phyloP scores from a whole-genome alignment of 139 green algal genomes.

The Volvox africanus region DNA sequence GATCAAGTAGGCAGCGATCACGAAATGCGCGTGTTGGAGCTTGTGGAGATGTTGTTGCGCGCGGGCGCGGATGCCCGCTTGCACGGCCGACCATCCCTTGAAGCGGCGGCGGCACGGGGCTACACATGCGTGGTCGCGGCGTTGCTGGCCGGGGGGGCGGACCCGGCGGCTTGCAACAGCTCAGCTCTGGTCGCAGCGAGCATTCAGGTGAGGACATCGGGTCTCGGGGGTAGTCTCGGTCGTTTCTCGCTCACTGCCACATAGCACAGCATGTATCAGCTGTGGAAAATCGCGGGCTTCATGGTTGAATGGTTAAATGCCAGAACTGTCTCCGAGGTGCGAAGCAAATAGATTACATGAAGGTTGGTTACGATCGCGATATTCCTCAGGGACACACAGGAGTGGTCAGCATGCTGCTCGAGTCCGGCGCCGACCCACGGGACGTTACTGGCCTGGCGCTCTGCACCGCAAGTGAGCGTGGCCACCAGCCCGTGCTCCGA shows the following conservation, averaged over 20 bases:
- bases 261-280: too few species aligned
- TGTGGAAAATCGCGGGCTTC: too few species aligned
- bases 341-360: too few species aligned
- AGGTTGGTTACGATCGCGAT: too few species aligned
- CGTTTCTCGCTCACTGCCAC: too few species aligned
- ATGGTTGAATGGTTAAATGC: too few species aligned
- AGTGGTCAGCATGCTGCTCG: constrained; percentile 1
- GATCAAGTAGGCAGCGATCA: background rate
- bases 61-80: constrained; percentile 16
- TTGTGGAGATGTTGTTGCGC: constrained; percentile 19
- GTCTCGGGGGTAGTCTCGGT: too few species aligned
- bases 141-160: constrained; percentile 16
- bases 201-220: background rate
- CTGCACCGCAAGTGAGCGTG: constrained; percentile 4
- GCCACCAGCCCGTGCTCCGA: background rate
- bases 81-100: background rate
- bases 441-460: constrained; percentile 3
- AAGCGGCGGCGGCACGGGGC: constrained; percentile 25
- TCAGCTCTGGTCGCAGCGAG: constrained; percentile 24
- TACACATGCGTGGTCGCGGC: background rate
- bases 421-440: constrained; percentile 13
- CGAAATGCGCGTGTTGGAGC: background rate
- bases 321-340: too few species aligned
- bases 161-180: constrained; percentile 24
- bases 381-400: background rate